phyloP scores from a whole-genome alignment of 148 eudicot species.

The Polygonum aviculare region DNA sequence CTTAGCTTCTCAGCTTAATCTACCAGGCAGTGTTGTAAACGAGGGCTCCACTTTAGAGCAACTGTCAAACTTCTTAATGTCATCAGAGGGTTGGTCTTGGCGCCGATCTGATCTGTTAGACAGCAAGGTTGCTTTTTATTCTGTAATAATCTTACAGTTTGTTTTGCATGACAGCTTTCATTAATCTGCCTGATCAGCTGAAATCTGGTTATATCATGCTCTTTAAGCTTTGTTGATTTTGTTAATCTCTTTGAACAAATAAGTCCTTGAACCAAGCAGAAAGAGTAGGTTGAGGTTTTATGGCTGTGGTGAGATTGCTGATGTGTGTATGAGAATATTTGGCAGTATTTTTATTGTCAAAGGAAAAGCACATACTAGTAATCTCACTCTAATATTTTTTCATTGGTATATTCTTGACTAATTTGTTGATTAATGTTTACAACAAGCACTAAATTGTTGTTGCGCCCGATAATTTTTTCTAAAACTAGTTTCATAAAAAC shows the following conservation, averaged over 20 bases:
- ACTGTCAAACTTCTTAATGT: constrained; percentile 50
- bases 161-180: not conserved
- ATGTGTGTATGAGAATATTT: not conserved
- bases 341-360: not conserved
- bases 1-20: constrained; percentile 84
- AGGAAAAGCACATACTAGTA: not conserved
- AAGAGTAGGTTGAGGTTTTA: not conserved
- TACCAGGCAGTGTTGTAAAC: constrained; percentile 69
- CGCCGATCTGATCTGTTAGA: constrained; percentile 70
- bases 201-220: not conserved
- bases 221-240: not conserved
- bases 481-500: not conserved
- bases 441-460: not conserved
- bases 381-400: not conserved
- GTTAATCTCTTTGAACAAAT: not conserved
- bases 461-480: not conserved
- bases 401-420: not conserved
- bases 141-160: not conserved
- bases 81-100: constrained; percentile 65
- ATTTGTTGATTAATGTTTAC: not conserved
- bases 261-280: not conserved
- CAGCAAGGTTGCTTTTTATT: constrained; percentile 51
- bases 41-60: constrained; percentile 53
- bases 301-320: not conserved
- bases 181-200: not conserved